phyloP scores from a whole-genome alignment of 2,329 filamentous ascomycete species.

The Aspergillus tanneri region DNA sequence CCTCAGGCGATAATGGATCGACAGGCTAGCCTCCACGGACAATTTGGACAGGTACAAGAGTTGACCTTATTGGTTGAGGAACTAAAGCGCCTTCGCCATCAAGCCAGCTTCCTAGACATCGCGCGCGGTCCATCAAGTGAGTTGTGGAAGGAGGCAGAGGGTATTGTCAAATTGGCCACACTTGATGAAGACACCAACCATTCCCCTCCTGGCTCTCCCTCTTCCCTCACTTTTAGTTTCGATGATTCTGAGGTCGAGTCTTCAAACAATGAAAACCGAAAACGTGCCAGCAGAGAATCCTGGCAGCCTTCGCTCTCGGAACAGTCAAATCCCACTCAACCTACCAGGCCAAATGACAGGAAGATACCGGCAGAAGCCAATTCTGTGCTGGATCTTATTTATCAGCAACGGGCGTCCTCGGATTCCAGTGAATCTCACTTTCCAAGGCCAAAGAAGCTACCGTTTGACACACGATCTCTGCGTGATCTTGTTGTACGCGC shows the following conservation, averaged over 20 bases:
- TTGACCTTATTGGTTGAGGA: slow-evolving; percentile 65
- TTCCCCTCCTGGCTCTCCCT: slow-evolving; percentile 53
- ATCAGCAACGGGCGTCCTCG: slow-evolving; percentile 47
- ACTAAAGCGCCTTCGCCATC: slow-evolving; percentile 59
- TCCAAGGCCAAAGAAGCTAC: slow-evolving; percentile 53
- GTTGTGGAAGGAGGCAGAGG: slow-evolving; percentile 65
- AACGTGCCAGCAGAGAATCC: slow-evolving; percentile 32
- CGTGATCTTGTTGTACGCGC: slow-evolving; percentile 58
- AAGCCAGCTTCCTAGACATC: slow-evolving; percentile 55
- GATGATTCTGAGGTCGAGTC: slow-evolving; percentile 58
- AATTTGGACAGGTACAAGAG: slow-evolving; percentile 64
- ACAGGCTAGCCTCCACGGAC: slow-evolving; percentile 64
- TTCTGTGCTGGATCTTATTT: slow-evolving; percentile 61
- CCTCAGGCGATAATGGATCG: slow-evolving; percentile 63
- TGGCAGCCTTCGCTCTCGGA: slow-evolving; percentile 31
- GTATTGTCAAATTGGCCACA: slow-evolving; percentile 65
- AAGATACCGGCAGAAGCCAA: slow-evolving; percentile 59
- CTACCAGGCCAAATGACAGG: slow-evolving; percentile 49
- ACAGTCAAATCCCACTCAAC: slow-evolving; percentile 28
- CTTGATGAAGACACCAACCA: slow-evolving; percentile 58
- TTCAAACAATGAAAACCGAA: slow-evolving; percentile 33
- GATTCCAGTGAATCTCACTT: slow-evolving; percentile 25
- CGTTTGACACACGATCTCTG: slow-evolving; percentile 65
- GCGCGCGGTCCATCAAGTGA: slow-evolving; percentile 53
- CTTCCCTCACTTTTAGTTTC: slow-evolving; percentile 59